Base-by-base conservation (phyloP, 345 rosid species). In the Mallotus nudiflorus region DNA sequence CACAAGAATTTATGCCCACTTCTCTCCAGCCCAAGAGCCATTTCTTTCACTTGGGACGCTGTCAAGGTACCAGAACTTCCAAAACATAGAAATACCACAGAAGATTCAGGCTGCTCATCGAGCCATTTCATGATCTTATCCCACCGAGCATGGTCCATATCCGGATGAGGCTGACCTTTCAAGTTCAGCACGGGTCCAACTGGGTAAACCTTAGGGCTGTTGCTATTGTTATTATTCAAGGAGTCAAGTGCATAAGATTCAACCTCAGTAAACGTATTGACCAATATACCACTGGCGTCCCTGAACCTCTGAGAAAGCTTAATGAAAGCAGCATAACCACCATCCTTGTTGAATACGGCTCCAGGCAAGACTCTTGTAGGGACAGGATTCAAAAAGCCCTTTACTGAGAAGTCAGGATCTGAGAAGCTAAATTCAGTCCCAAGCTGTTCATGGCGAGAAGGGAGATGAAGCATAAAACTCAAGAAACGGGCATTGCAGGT, bases 1-100 rank as follows among this genome's bases (percentile, higher is more conserved):
- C 77, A 77, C 16, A 77, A 46, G 50, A 77, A 77, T 9, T 58
- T 70, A 12, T 62, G 25, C 46, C 69, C 73, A 9, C 42, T 39
- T 39, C n/a, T 61, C 52, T 77, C 80, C 4, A 39, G 42, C 4
- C n/a, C n/a, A n/a, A n/a, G n/a, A n/a, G n/a, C n/a, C n/a, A n/a
- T n/a, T n/a, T n/a, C n/a, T n/a, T n/a, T n/a, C n/a, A n/a, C n/a
- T n/a, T n/a, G n/a, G n/a, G n/a, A n/a, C n/a, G n/a, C n/a, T n/a
- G n/a, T n/a, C n/a, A n/a, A n/a, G n/a, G n/a, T n/a, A n/a, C n/a
- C n/a, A n/a, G n/a, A n/a, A n/a, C n/a, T n/a, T n/a, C n/a, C n/a
- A n/a, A n/a, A n/a, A n/a, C n/a, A n/a, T n/a, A n/a, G n/a, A n/a
- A n/a, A n/a, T n/a, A n/a, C n/a, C n/a, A n/a, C n/a, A n/a, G n/a